These are phyloP conservation scores for Euptelea pleiosperma DNA, from an alignment of 164 flowering plant genomes.

Conservation along the genomic window DNA sequence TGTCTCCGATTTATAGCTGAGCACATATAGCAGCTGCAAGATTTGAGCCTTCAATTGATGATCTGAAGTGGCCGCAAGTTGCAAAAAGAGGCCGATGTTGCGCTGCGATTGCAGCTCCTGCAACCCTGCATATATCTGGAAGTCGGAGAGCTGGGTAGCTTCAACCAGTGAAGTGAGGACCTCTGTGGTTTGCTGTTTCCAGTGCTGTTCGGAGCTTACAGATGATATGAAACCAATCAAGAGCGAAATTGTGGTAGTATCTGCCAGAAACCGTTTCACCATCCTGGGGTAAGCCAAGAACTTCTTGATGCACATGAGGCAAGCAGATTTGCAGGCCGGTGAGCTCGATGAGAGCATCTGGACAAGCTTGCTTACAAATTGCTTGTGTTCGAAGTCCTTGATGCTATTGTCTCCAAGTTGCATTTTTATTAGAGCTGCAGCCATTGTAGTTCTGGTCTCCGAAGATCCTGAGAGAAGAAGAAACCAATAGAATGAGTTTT, in stretches of 20 bases:
- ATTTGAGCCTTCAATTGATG: conserved; percentile 8
- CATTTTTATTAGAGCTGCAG: conserved; percentile 16
- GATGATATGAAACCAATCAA: conserved; percentile 17
- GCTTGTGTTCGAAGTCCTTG: conserved; percentile 12
- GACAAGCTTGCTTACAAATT: conserved; percentile 18
- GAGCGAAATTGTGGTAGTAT: conserved; percentile 14
- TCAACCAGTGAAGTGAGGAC: conserved; percentile 15
- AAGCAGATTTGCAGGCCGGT: conserved; percentile 21
- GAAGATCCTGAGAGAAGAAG: conserved; percentile 13
- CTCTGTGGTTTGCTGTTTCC: conserved; percentile 15
- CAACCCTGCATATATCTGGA: conserved; percentile 11
- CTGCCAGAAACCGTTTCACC: conserved; percentile 14
- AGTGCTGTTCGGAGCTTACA: conserved; percentile 6
- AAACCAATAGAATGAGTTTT: not conserved
- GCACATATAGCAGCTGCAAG: conserved; percentile 14
- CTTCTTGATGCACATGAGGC: conserved; percentile 23
- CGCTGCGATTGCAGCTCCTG: conserved; percentile 19
- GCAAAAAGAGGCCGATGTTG: conserved; percentile 14
- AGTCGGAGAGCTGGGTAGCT: conserved; percentile 15
- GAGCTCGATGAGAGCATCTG: conserved; percentile 17
- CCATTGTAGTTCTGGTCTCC: conserved; percentile 24
- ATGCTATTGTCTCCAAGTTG: conserved; percentile 16
- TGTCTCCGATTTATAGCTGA: conserved; percentile 20
- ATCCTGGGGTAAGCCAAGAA: conserved; percentile 12
- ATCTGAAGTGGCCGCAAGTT: conserved; percentile 6